phyloP scores from a whole-genome alignment of 1,284 basidiomycete genomes.

The Apiotrichum mycotoxinovorans region DNA sequence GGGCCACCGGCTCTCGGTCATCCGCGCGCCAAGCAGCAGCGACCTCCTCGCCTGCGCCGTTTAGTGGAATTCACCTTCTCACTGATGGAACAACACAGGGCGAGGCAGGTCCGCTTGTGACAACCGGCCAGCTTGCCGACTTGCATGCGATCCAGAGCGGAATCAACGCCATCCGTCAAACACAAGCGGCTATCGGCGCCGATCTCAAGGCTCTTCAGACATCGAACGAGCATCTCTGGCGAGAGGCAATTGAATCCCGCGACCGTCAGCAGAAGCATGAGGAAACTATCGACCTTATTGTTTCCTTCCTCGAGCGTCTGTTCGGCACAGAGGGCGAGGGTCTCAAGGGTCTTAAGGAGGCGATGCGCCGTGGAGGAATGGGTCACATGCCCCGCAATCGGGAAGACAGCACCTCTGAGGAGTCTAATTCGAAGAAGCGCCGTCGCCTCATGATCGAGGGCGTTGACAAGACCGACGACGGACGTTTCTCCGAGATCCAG shows the following conservation, averaged over 20 bases:
- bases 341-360: slow-evolving; percentile 43
- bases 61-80: slow-evolving; percentile 31
- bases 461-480: slow-evolving; percentile 15
- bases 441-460: slow-evolving; percentile 43
- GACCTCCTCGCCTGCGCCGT: background rate
- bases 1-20: slow-evolving; percentile 27
- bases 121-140: slow-evolving; percentile 34
- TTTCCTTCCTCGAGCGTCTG: slow-evolving; percentile 88
- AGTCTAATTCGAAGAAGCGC: slow-evolving; percentile 34
- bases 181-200: slow-evolving; percentile 81
- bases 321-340: slow-evolving; percentile 62
- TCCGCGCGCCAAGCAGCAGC: slow-evolving; percentile 31
- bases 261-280: slow-evolving; percentile 84
- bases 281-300: slow-evolving; percentile 94
- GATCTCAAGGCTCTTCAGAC: slow-evolving; percentile 84
- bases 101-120: slow-evolving; percentile 31
- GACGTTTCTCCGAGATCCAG: slow-evolving; percentile 35
- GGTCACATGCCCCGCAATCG: slow-evolving; percentile 20
- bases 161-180: slow-evolving; percentile 81
- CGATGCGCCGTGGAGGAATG: slow-evolving; percentile 34
- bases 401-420: slow-evolving; percentile 30
- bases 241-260: slow-evolving; percentile 76
- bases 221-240: slow-evolving; percentile 87
- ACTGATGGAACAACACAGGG: slow-evolving; percentile 46
- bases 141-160: slow-evolving; percentile 56